phyloP scores from a whole-genome alignment of 345 rosid genomes.

The Citrus sp. region DNA sequence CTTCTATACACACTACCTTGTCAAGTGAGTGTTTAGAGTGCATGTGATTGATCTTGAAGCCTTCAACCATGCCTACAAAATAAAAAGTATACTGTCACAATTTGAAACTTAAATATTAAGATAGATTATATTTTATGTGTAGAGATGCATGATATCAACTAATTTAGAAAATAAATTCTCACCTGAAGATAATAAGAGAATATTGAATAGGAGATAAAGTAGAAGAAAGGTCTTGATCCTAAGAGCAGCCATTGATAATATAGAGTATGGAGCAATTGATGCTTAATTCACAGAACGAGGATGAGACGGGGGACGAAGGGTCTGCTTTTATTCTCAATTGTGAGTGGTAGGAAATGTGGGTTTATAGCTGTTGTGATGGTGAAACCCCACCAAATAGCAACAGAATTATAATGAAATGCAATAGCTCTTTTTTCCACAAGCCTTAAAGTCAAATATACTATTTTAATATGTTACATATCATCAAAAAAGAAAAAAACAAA shows the following conservation, averaged over 20 bases:
- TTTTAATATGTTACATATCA: slow-evolving; percentile 8
- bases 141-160: neutral
- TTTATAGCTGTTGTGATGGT: slow-evolving; percentile 23
- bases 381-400: slow-evolving; percentile 44
- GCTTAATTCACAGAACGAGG: slow-evolving; percentile 10
- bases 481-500: neutral
- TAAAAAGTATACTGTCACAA: neutral
- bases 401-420: slow-evolving; percentile 40
- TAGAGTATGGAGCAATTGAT: neutral
- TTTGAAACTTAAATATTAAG: neutral
- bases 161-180: neutral
- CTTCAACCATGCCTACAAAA: slow-evolving; percentile 32
- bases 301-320: slow-evolving; percentile 17
- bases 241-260: slow-evolving; percentile 35
- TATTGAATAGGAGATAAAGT: slow-evolving; percentile 28
- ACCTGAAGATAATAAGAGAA: slow-evolving; percentile 36
- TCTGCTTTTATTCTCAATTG: slow-evolving; percentile 12
- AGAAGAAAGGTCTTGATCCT: slow-evolving; percentile 42
- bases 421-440: slow-evolving; percentile 20
- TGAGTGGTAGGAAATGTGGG: slow-evolving; percentile 21
- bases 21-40: slow-evolving; percentile 22
- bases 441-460: slow-evolving; percentile 40
- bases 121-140: too few species aligned
- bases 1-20: slow-evolving; percentile 19
- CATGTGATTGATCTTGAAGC: slow-evolving; percentile 30